phyloP scores from a whole-genome alignment of 2,329 filamentous ascomycete genomes.

The Zymoseptoria passerinii region DNA sequence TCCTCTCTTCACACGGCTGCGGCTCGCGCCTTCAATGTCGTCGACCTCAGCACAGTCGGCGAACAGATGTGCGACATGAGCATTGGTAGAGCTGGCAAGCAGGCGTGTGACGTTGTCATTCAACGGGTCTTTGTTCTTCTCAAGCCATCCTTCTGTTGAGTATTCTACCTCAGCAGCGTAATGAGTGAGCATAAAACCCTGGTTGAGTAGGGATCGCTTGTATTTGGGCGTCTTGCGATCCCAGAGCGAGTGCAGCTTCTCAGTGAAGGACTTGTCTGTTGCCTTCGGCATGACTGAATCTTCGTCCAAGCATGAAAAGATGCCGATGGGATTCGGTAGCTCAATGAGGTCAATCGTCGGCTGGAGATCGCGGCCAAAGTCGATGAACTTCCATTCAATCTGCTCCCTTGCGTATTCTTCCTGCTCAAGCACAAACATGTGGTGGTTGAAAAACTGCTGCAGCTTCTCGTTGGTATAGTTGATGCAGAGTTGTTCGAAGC shows the following conservation, averaged over 20 bases:
- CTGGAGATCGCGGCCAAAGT: constrained; percentile 93
- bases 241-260: constrained; percentile 95
- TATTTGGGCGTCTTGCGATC: constrained; percentile 95
- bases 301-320: constrained; percentile 96
- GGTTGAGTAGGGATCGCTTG: constrained; percentile 72
- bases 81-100: constrained; percentile 71
- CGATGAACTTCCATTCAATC: constrained; percentile 99
- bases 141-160: constrained; percentile 86
- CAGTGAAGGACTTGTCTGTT: constrained; percentile 91
- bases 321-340: constrained; percentile 90
- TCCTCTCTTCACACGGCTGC: constrained; percentile 88
- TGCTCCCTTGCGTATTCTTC: constrained; percentile 96
- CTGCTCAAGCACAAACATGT: constrained; percentile 98
- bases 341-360: constrained; percentile 97
- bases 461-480: constrained; percentile 99
- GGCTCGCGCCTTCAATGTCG: constrained; percentile 59
- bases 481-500: constrained; percentile 98
- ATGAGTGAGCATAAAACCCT: constrained; percentile 93
- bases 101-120: constrained; percentile 95
- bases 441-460: constrained; percentile 99
- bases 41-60: constrained; percentile 77
- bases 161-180: constrained; percentile 98
- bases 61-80: constrained; percentile 77
- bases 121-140: constrained; percentile 97
- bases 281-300: constrained; percentile 99